Evolutionary conservation across 2,329 filamentous ascomycete species (phyloP), one percentile per base, ranked within the genome.

Genomic region (Ampelomyces quisqualis): DNA sequence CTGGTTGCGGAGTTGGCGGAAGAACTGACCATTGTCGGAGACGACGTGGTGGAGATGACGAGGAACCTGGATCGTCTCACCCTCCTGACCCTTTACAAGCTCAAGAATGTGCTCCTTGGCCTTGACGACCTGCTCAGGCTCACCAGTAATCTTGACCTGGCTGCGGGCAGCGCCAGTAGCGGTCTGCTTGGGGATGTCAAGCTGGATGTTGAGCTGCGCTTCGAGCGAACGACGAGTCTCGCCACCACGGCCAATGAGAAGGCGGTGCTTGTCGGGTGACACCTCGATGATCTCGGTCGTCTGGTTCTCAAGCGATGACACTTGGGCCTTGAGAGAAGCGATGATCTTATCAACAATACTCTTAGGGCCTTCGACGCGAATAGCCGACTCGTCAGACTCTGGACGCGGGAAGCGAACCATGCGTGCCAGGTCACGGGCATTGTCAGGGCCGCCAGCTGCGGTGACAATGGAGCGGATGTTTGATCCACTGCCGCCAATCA

Each of bases 351-450:
- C 86, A 2, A 97, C 91, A 17, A 98, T 77, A 26, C 83, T 82
- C 48, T 81, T 83, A 33, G 86, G 85, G 20, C 93, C 93, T 70
- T 96, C 90, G 5, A 98, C 77, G 65, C 86, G 90, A 70, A 98
- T 95, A 18, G 79, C 80, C 62, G 86, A 88, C 30, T 87, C 89
- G 45, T 86, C 84, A 37, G 85, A 81, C 43, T 95, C 90, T 52
- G 88, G 84, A 67, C 90, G 90, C 42, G 93, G 93, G 76, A 98
- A 97, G 67, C 91, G 90, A 45, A 98, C 89, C 58, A 91, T 89
- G 49, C 91, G 87, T 36, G 90, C 88, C 57, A 93, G 81, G 48
- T 87, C 85, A 27, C 87, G 84, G 49, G 85, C 81, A 62, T 95
- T 90, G 55, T 90, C 86, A 24, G 90, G 90, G 7, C 93, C 94